A percentile compares a stretch with the other conserved stretches of the same genome.
Evolutionary conservation across 441 rosid genomes (phyloP).

Genomic region (Raphanus hybrid): DNA sequence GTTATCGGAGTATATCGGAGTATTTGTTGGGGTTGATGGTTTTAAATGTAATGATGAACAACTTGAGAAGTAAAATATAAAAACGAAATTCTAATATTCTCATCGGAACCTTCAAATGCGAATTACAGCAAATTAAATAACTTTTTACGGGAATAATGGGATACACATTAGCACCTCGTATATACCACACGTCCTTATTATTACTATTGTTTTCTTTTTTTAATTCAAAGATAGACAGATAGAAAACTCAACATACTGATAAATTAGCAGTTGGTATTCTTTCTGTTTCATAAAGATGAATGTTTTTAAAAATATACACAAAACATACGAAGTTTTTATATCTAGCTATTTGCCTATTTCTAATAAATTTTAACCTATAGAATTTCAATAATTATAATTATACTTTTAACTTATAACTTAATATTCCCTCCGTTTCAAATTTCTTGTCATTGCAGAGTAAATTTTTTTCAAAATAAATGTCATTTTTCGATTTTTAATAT

Average conservation of each 20-base stretch:
- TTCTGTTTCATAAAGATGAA: too few relatives aligned
- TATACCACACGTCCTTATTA: conserved; percentile 15
- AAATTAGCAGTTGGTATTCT: not conserved
- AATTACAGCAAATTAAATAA: conserved; percentile 22
- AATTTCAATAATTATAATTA: too few relatives aligned
- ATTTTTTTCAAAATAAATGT: too few relatives aligned
- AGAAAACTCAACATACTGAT: not conserved
- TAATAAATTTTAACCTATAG: too few relatives aligned
- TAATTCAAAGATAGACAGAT: not conserved
- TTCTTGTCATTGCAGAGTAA: too few relatives aligned
- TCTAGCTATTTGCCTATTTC: too few relatives aligned
- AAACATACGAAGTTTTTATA: too few relatives aligned
- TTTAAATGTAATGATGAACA: not conserved
- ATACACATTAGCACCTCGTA: conserved; percentile 29
- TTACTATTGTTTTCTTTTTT: not conserved
- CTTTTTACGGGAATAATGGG: conserved; percentile 22
- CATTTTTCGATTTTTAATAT: too few relatives aligned
- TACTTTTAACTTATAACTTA: too few relatives aligned
- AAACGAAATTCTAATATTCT: conserved; percentile 42
- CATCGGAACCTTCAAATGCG: conserved; percentile 27
- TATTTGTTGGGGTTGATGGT: not conserved
- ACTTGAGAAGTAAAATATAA: not conserved
- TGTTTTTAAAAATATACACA: too few relatives aligned
- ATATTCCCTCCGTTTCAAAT: too few relatives aligned
- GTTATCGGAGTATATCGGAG: not conserved